These are phyloP conservation scores for Nothomitra cinnamomea DNA, from an alignment of 2,329 filamentous ascomycete genomes.

Conservation along the genomic window DNA sequence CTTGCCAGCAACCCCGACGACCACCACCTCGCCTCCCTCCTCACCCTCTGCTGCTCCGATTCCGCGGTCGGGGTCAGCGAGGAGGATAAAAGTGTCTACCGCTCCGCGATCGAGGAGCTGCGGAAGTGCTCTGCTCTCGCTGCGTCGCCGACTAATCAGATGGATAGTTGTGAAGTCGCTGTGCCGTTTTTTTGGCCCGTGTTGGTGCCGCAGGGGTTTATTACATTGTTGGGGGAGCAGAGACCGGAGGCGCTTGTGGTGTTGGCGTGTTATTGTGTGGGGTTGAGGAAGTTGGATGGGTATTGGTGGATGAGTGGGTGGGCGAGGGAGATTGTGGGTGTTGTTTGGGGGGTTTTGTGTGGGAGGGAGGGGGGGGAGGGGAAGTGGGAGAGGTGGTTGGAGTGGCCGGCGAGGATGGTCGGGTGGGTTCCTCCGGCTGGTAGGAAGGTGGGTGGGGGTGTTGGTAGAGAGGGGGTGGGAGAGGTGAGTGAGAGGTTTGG, in stretches of 20 bases:
- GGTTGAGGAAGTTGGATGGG: slow-evolving; percentile 42
- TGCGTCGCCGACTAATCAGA: slow-evolving; percentile 5
- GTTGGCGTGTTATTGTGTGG: slow-evolving; percentile 48
- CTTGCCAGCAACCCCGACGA: background rate
- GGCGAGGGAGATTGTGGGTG: slow-evolving; percentile 40
- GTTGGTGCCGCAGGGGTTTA: slow-evolving; percentile 42
- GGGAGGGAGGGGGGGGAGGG: slow-evolving; percentile 15
- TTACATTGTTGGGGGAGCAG: slow-evolving; percentile 40
- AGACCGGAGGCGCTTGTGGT: slow-evolving; percentile 45
- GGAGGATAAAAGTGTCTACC: background rate
- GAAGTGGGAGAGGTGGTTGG: slow-evolving; percentile 19
- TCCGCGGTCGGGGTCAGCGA: too few relatives aligned
- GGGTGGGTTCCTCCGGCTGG: too few relatives aligned
- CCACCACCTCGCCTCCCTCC: background rate
- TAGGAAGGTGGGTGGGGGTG: too few relatives aligned
- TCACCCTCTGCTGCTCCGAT: too few relatives aligned
- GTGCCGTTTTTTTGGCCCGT: slow-evolving; percentile 36
- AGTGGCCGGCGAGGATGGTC: slow-evolving; percentile 1
- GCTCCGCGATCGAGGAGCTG: slow-evolving; percentile 17
- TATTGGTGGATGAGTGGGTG: slow-evolving; percentile 58
- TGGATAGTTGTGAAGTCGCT: slow-evolving; percentile 14
- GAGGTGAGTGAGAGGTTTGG: too few relatives aligned
- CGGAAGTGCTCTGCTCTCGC: slow-evolving; percentile 17
- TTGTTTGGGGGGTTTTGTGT: slow-evolving; percentile 31
- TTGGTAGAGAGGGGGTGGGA: too few relatives aligned